These are phyloP conservation scores for Clarireedia homoeocarpa DNA, from an alignment of 2,329 filamentous ascomycete genomes.

Conservation along the genomic window DNA sequence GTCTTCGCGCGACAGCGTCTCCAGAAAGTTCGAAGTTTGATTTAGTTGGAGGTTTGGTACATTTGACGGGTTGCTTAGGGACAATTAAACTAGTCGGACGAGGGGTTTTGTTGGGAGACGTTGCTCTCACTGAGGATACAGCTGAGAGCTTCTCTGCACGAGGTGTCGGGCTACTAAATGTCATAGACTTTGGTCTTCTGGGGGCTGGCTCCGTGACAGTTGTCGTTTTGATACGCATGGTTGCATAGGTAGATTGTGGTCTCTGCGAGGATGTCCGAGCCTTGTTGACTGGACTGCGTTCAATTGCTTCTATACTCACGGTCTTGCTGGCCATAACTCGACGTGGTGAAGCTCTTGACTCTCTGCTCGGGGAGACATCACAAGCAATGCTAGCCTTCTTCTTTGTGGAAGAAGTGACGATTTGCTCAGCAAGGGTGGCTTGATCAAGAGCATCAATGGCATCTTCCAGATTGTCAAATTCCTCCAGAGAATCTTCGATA, in stretches of 20 bases:
- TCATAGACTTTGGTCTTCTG: conserved; percentile 25
- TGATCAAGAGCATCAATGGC: conserved; percentile 41
- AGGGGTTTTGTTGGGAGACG: not conserved
- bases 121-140: conserved; percentile 17
- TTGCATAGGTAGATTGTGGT: conserved; percentile 32
- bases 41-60: conserved; percentile 45
- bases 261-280: conserved; percentile 22
- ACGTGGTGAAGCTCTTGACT: not conserved
- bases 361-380: not conserved
- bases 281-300: not conserved
- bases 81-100: conserved; percentile 36
- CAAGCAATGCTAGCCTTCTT: not conserved
- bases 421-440: conserved; percentile 21
- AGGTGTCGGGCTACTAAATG: conserved; percentile 10
- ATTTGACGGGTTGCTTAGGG: conserved; percentile 40
- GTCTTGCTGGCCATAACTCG: not conserved
- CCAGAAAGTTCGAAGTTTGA: conserved; percentile 55
- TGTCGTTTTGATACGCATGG: conserved; percentile 36
- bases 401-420: conserved; percentile 10
- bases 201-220: conserved; percentile 16
- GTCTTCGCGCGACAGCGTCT: conserved; percentile 48
- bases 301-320: not conserved
- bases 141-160: conserved; percentile 24
- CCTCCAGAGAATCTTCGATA: conserved; percentile 58
- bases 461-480: conserved; percentile 54